Conservation (phyloP, 2,329 filamentous ascomycete species). For the Plenodomus tracheiphilus region DNA sequence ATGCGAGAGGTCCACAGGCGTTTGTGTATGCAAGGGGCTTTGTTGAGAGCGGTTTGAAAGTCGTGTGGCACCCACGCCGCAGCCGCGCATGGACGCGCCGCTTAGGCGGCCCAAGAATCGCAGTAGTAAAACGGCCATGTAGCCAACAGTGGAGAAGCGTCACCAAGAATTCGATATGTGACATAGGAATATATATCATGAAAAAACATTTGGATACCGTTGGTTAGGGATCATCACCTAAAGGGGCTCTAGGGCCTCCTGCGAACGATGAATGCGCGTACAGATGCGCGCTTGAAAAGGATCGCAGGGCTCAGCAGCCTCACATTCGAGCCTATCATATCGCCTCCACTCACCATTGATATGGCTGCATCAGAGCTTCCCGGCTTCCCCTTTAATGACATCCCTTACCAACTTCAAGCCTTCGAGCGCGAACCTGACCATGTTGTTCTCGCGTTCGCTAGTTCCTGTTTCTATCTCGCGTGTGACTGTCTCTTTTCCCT, state of each 20-base stretch:
- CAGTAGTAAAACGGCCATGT: not conserved
- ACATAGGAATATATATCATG: not conserved
- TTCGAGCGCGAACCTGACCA: constrained; percentile 65
- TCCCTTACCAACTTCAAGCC: constrained; percentile 60
- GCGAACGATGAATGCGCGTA: not conserved
- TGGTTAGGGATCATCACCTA: not conserved
- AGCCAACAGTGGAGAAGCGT: not conserved
- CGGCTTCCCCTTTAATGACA: constrained; percentile 55
- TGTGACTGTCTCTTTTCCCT: constrained; percentile 56
- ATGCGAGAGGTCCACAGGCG: not conserved
- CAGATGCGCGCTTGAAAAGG: not conserved
- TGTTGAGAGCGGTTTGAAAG: not conserved
- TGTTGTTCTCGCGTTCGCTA: constrained; percentile 62
- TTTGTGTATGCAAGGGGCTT: not conserved
- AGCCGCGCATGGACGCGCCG: constrained; percentile 2
- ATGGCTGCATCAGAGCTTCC: constrained; percentile 38
- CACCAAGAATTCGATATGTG: not conserved
- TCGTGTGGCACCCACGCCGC: not conserved
- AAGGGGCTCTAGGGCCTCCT: not conserved
- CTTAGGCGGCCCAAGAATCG: not conserved
- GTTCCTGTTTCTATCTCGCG: constrained; percentile 61
- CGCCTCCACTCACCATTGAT: not conserved
- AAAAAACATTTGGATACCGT: too few species aligned
- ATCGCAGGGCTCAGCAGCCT: not conserved
- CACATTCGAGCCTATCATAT: not conserved